Evolutionary conservation across 441 rosid genomes (phyloP).

Genomic region (Francoa sonchifolia): DNA sequence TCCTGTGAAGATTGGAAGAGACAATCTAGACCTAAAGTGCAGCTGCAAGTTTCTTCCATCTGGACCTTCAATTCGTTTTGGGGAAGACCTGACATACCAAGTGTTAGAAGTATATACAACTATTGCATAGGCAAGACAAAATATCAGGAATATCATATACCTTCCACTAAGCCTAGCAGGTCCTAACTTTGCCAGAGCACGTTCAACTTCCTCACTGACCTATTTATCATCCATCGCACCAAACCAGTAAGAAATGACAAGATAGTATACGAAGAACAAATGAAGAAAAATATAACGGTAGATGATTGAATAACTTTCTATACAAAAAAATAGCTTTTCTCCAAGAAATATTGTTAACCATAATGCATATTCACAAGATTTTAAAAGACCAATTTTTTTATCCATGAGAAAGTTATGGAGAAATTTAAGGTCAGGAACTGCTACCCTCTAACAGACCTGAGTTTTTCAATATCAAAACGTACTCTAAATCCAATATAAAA

Average conservation of each 20-base stretch:
- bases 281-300: background rate
- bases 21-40: conserved; percentile 70
- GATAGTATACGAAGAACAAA: too few relatives aligned
- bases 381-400: too few relatives aligned
- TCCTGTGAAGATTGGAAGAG: conserved; percentile 95
- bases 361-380: too few relatives aligned
- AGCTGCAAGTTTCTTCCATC: conserved; percentile 68
- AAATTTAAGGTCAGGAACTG: too few relatives aligned
- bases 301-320: too few relatives aligned
- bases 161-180: conserved; percentile 83
- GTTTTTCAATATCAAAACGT: too few relatives aligned
- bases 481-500: too few relatives aligned
- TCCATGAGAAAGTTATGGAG: too few relatives aligned
- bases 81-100: conserved; percentile 45
- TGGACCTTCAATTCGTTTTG: conserved; percentile 79
- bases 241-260: conserved; percentile 2
- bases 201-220: conserved; percentile 99
- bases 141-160: conserved; percentile 22
- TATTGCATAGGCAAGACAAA: background rate
- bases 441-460: too few relatives aligned
- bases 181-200: conserved; percentile 93
- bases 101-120: too few relatives aligned
- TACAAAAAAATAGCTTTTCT: too few relatives aligned
- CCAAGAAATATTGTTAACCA: background rate
- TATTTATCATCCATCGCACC: conserved; percentile 22